Percentiles rank a stretch among this genome's conserved stretches.
Evolutionary conservation across 1,284 basidiomycete species (phyloP).

Genomic region (Apiotrichum siamense): DNA sequence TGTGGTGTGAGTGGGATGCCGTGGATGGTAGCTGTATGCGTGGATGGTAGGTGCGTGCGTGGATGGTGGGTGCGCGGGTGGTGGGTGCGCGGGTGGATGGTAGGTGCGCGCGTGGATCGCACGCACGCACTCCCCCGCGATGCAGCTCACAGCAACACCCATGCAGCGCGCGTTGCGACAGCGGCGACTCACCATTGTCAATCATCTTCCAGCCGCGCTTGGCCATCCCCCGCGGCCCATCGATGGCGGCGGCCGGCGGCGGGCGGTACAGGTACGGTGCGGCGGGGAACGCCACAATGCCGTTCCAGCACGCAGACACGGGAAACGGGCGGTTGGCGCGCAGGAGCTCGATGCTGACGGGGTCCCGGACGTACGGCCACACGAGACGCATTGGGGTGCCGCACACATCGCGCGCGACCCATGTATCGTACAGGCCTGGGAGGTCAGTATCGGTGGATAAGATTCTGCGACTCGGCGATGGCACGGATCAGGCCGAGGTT

Average conservation of each 20-base stretch:
- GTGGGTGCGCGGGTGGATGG: too few relatives aligned
- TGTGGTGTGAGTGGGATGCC: conserved; percentile 5
- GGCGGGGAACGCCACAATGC: conserved; percentile 51
- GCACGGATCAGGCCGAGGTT: background rate
- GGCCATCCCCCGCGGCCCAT: background rate
- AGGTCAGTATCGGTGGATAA: background rate
- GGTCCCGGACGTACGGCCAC: conserved; percentile 56
- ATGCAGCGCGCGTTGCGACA: too few relatives aligned
- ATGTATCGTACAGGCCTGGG: conserved; percentile 49
- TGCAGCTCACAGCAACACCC: too few relatives aligned
- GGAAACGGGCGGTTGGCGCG: conserved; percentile 50
- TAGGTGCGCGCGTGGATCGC: too few relatives aligned
- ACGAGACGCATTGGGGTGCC: conserved; percentile 49
- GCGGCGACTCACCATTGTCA: conserved; percentile 28
- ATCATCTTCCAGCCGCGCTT: conserved; percentile 37
- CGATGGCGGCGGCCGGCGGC: conserved; percentile 21
- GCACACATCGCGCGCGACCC: conserved; percentile 51
- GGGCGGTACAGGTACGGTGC: conserved; percentile 50
- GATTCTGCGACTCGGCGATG: background rate
- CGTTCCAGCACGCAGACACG: conserved; percentile 53
- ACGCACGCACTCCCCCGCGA: too few relatives aligned
- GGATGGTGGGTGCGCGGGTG: too few relatives aligned
- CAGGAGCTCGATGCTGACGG: conserved; percentile 41
- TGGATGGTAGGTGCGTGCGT: too few relatives aligned
- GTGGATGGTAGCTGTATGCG: too few relatives aligned